These are phyloP conservation scores for Lactifluus pinguis DNA, from an alignment of 768 basidiomycete species.

Conservation along the genomic window DNA sequence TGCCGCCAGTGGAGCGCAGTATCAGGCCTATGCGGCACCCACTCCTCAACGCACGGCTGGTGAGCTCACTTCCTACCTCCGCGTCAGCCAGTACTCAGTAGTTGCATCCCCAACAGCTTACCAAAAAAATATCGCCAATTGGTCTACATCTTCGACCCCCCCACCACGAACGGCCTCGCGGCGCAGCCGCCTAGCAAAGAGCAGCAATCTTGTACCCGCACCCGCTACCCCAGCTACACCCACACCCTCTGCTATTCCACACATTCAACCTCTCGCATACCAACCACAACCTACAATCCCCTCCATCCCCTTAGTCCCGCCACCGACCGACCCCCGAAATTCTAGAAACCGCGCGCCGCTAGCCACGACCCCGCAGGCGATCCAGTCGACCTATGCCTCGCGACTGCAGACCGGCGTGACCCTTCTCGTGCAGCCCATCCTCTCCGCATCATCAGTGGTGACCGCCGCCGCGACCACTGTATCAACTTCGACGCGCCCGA, in stretches of 20 bases:
- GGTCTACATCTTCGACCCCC: slow-evolving; percentile 54
- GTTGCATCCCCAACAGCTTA: slow-evolving; percentile 34
- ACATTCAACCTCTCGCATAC: slow-evolving; percentile 23
- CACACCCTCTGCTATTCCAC: slow-evolving; percentile 31
- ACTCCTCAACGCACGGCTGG: slow-evolving; percentile 23
- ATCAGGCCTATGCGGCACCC: slow-evolving; percentile 28
- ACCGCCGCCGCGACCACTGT: slow-evolving; percentile 34
- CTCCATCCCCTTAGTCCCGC: slow-evolving; percentile 28
- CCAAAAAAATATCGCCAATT: slow-evolving; percentile 60
- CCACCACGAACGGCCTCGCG: slow-evolving; percentile 40
- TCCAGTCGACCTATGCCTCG: slow-evolving; percentile 76
- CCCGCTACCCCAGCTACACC: slow-evolving; percentile 15
- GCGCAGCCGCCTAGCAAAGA: slow-evolving; percentile 32
- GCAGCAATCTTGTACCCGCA: slow-evolving; percentile 34
- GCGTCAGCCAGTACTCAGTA: not conserved
- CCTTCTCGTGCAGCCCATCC: slow-evolving; percentile 83
- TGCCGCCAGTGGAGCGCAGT: slow-evolving; percentile 29
- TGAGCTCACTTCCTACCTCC: not conserved
- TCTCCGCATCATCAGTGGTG: slow-evolving; percentile 28
- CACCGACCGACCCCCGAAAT: slow-evolving; percentile 34
- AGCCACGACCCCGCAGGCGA: slow-evolving; percentile 57
- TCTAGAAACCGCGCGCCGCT: slow-evolving; percentile 26
- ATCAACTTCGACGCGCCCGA: slow-evolving; percentile 29
- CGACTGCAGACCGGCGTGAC: slow-evolving; percentile 87
- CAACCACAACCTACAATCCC: slow-evolving; percentile 25